Percentiles rank a stretch among this genome's conserved stretches.
Conservation (phyloP, 169 alveolate species). For the Perkinsus olseni region DNA sequence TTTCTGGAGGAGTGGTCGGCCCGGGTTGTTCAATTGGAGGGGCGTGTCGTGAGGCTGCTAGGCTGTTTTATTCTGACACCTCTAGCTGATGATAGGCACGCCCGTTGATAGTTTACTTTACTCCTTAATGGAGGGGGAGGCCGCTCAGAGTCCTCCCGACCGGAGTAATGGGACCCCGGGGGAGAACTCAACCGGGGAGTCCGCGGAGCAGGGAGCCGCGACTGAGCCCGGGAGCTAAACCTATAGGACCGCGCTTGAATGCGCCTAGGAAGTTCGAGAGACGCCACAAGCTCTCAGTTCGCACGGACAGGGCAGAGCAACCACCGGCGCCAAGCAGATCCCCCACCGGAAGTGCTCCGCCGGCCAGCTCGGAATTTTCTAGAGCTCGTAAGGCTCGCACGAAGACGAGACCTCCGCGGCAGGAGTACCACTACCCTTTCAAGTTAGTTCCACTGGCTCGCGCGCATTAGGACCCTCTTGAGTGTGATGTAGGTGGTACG, state of each 20-base stretch:
- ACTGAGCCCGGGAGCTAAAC: background rate
- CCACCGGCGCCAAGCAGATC: background rate
- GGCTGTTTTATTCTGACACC: no score
- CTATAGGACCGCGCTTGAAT: background rate
- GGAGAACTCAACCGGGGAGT: background rate
- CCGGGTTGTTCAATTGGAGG: background rate
- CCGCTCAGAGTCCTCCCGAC: background rate
- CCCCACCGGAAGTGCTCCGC: background rate
- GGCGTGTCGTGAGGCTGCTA: background rate
- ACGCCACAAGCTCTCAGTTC: background rate
- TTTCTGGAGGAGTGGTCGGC: background rate
- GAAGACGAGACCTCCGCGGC: background rate
- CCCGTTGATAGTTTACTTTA: no score
- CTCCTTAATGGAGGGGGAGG: background rate
- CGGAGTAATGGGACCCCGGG: background rate
- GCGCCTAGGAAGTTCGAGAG: background rate
- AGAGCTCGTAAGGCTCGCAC: background rate
- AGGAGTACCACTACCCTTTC: background rate
- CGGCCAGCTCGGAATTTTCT: background rate
- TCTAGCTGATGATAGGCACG: no score
- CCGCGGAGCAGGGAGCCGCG: background rate
- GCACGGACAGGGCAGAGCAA: background rate
- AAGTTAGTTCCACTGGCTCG: background rate
- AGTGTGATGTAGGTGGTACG: background rate
- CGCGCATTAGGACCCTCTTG: background rate